Percentiles rank a stretch among this genome's conserved stretches.
phyloP scores from a whole-genome alignment of 1,284 basidiomycete species.

The Rhizoctonia solani region DNA sequence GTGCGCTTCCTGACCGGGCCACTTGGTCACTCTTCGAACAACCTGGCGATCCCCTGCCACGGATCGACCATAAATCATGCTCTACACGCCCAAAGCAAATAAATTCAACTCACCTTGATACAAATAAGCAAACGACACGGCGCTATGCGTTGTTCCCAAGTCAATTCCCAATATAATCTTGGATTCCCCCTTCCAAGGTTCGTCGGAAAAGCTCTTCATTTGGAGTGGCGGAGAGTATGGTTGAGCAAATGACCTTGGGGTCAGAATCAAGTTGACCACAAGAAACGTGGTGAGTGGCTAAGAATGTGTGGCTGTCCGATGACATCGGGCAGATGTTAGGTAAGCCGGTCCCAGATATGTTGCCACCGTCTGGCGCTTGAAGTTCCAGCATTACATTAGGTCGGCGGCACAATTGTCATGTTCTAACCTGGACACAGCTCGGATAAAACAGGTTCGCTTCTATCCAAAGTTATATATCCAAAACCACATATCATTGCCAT shows the following conservation, averaged over 20 bases:
- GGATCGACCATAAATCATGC: neutral
- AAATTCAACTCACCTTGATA: neutral
- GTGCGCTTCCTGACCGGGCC: constrained; percentile 26
- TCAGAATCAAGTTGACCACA: neutral
- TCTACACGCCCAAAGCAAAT: neutral
- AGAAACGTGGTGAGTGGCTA: constrained; percentile 3
- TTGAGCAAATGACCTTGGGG: neutral
- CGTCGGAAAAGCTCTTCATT: neutral
- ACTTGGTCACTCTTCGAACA: constrained; percentile 3
- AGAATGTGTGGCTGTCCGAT: neutral
- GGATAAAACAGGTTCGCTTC: neutral
- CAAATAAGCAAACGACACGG: neutral
- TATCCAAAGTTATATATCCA: neutral
- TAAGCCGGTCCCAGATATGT: neutral
- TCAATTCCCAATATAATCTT: constrained; percentile 6
- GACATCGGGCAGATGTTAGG: too few relatives aligned
- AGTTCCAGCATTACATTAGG: too few relatives aligned
- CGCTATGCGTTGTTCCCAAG: neutral
- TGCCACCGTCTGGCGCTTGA: neutral
- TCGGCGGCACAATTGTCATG: too few relatives aligned
- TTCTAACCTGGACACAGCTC: too few relatives aligned
- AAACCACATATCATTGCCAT: neutral
- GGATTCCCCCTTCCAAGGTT: neutral
- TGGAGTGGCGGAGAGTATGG: neutral
- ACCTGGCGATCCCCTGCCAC: neutral